Evolutionary conservation across 495 filamentous ascomycete genomes (phyloP).

Genomic region (Cryomyces antarcticus): DNA sequence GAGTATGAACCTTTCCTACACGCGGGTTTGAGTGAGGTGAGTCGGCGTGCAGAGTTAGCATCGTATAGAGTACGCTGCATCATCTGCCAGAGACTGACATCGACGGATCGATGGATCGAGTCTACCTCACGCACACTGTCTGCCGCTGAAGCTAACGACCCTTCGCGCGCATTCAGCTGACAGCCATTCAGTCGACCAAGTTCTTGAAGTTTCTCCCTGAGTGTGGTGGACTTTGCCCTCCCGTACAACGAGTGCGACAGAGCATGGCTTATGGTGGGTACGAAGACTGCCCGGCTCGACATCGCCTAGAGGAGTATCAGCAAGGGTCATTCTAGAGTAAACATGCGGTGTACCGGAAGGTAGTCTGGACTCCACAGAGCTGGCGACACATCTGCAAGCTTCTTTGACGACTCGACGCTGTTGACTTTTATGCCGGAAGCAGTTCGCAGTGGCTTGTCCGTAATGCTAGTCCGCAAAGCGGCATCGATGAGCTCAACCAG

Average conservation of each 20-base stretch:
- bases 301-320: constrained; percentile 5
- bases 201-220: constrained; percentile 4
- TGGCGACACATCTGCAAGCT: constrained; percentile 11
- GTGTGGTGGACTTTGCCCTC: constrained; percentile 1
- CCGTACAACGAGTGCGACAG: constrained; percentile 1
- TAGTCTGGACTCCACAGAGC: constrained; percentile 13
- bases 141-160: background rate
- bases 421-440: constrained; percentile 7
- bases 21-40: background rate
- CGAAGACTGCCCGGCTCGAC: constrained; percentile 10
- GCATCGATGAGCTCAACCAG: constrained; percentile 7
- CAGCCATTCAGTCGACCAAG: background rate
- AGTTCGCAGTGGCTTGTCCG: constrained; percentile 1
- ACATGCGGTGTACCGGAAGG: constrained; percentile 4
- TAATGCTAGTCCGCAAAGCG: constrained; percentile 10
- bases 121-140: background rate
- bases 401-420: constrained; percentile 1
- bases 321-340: background rate
- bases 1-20: too few relatives aligned
- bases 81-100: background rate
- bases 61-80: constrained; percentile 1
- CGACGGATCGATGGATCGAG: background rate
- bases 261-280: constrained; percentile 13
- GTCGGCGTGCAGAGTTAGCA: constrained; percentile 1
- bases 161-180: too few relatives aligned